Evolutionary conservation across 2,329 filamentous ascomycete genomes (phyloP).

Genomic region (Alternaria solani): DNA sequence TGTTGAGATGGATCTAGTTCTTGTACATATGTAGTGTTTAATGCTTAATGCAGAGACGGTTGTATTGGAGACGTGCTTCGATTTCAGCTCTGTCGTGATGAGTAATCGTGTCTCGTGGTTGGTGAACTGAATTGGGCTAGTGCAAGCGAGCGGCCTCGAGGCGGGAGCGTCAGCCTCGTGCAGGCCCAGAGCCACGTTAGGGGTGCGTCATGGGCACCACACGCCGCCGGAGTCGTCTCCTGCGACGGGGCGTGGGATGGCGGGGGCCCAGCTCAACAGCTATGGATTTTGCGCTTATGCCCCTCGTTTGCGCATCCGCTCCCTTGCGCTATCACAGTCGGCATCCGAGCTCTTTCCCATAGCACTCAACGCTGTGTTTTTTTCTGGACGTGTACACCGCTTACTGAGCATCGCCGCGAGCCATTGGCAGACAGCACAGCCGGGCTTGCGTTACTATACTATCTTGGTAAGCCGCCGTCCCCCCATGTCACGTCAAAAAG

Average conservation of each 20-base stretch:
- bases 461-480: slow-evolving; percentile 24
- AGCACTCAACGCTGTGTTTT: not conserved
- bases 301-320: slow-evolving; percentile 14
- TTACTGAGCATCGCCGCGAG: slow-evolving; percentile 17
- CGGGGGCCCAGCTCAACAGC: slow-evolving; percentile 20
- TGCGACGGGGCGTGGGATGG: slow-evolving; percentile 21
- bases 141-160: not conserved
- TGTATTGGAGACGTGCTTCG: not conserved
- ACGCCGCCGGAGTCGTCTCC: slow-evolving; percentile 11
- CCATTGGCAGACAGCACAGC: slow-evolving; percentile 17
- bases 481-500: slow-evolving; percentile 23
- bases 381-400: slow-evolving; percentile 4
- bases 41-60: slow-evolving; percentile 1
- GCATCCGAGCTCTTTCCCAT: not conserved
- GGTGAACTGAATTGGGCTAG: not conserved
- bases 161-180: slow-evolving; percentile 4
- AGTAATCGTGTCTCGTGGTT: not conserved
- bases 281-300: slow-evolving; percentile 8
- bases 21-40: slow-evolving; percentile 5
- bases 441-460: slow-evolving; percentile 24
- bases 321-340: not conserved
- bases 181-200: not conserved
- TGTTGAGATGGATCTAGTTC: not conserved
- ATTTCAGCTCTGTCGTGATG: not conserved
- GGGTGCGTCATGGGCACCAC: slow-evolving; percentile 11